Evolutionary conservation across 768 basidiomycete species (phyloP).

Genomic region (Termitomyces sp.): DNA sequence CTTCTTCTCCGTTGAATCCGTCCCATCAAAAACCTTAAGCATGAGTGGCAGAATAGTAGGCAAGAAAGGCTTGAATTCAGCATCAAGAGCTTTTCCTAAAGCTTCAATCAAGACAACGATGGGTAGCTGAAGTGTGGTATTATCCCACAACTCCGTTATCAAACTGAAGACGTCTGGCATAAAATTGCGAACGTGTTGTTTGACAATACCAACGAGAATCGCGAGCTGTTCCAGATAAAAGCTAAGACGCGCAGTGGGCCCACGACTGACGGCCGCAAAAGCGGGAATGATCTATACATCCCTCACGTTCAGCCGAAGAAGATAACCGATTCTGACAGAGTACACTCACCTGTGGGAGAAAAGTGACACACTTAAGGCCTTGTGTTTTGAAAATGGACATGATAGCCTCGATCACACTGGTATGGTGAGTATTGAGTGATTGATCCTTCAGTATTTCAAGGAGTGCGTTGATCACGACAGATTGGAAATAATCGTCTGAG

Average conservation of each 20-base stretch:
- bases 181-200: conserved; percentile 93
- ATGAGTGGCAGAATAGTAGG: conserved; percentile 86
- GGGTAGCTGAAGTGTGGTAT: conserved; percentile 75
- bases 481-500: conserved; percentile 96
- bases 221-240: conserved; percentile 95
- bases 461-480: conserved; percentile 86
- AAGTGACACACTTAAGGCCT: conserved; percentile 92
- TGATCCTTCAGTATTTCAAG: conserved; percentile 86
- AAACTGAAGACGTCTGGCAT: conserved; percentile 80
- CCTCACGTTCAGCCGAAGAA: not conserved
- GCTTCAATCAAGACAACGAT: conserved; percentile 92
- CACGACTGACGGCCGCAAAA: conserved; percentile 83
- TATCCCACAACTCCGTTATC: conserved; percentile 90
- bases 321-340: not conserved
- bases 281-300: conserved; percentile 81
- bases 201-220: conserved; percentile 93
- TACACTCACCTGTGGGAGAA: conserved; percentile 75
- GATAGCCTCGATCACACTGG: conserved; percentile 93
- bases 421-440: conserved; percentile 79
- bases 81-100: conserved; percentile 88
- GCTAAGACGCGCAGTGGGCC: conserved; percentile 74
- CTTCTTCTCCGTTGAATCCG: conserved; percentile 74
- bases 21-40: conserved; percentile 82
- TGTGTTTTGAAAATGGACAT: conserved; percentile 99
- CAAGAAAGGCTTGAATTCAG: conserved; percentile 95